Evolutionary conservation across 1,284 basidiomycete genomes (phyloP), one percentile per base, ranked within the genome.

Genomic region (Tremellales sp.): DNA sequence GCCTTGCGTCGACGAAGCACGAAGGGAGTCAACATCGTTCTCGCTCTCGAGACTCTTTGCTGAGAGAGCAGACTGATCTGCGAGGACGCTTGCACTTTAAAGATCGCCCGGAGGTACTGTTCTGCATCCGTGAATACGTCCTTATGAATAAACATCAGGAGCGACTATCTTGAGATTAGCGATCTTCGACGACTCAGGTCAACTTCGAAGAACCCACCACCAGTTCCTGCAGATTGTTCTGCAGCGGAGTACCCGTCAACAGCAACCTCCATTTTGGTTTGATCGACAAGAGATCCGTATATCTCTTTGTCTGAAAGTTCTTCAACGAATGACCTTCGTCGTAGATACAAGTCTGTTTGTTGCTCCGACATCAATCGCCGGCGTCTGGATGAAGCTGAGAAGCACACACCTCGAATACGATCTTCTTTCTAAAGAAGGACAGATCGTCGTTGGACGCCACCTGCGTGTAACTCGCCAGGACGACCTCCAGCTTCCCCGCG

Each of bases 11-110:
- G 81, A 19, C 95, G 86, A 18, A 99, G 79, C 24, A 98, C 93
- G 68, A 99, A 99, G 0, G 95, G 95, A 14, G 89, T 93, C 85
- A 99, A 92, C 92, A 99, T 97, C 69, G 87, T 91, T 75, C 97
- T 95, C 5, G 95, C 95, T 47, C 94, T 77, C 40, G 90, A 87
- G 22, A 97, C 87, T 38, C 93, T 84, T 67, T 92, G 86, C 65
- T 88, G 84, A 5, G 92, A 87, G 13, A 98, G 82, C 34, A 95
- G 70, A 34, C 86, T 87, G 41, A 87, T 82, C 9, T 63, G 58
- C n/a, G 65, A 60, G 21, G 50, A 48, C 5, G 87, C 84, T 60
- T 89, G 91, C 31, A 90, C 88, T 73, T 97, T 98, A 82, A 98
- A 99, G 58, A 99, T 95, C 12, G 91, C 87, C 12, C 89, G 83